phyloP scores from a whole-genome alignment of 495 filamentous ascomycete genomes.

The Lepraria neglecta region DNA sequence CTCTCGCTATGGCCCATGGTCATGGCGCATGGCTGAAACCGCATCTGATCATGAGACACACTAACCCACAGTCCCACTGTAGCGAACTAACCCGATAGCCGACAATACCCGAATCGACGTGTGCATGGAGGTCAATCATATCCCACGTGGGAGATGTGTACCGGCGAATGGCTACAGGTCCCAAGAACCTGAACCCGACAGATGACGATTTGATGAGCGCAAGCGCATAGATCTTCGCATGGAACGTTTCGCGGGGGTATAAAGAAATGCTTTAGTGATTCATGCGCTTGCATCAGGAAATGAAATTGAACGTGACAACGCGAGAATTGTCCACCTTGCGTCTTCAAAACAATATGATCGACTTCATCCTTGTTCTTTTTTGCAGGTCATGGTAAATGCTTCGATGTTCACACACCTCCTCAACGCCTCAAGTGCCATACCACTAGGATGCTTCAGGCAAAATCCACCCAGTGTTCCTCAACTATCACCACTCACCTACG shows the following conservation, averaged over 20 bases:
- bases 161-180: too few relatives aligned
- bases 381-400: background rate
- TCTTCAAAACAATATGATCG: background rate
- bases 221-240: background rate
- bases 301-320: background rate
- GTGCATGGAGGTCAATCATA: too few relatives aligned
- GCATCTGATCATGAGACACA: too few relatives aligned
- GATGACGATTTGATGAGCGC: background rate
- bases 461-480: background rate
- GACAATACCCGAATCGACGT: too few relatives aligned
- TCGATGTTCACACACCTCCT: background rate
- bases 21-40: too few relatives aligned
- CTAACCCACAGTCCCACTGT: too few relatives aligned
- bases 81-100: too few relatives aligned
- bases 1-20: too few relatives aligned
- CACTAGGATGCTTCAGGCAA: background rate
- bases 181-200: too few relatives aligned
- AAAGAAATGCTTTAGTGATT: background rate
- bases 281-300: background rate
- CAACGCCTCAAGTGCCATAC: slow-evolving; percentile 5
- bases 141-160: too few relatives aligned
- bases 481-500: background rate
- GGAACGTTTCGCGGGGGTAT: background rate
- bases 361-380: background rate
- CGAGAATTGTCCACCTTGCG: too few relatives aligned